A percentile compares a stretch with the other conserved stretches of the same genome.
These are phyloP conservation scores for Prunus mongolica DNA, from an alignment of 306 rosid species.

Conservation along the genomic window DNA sequence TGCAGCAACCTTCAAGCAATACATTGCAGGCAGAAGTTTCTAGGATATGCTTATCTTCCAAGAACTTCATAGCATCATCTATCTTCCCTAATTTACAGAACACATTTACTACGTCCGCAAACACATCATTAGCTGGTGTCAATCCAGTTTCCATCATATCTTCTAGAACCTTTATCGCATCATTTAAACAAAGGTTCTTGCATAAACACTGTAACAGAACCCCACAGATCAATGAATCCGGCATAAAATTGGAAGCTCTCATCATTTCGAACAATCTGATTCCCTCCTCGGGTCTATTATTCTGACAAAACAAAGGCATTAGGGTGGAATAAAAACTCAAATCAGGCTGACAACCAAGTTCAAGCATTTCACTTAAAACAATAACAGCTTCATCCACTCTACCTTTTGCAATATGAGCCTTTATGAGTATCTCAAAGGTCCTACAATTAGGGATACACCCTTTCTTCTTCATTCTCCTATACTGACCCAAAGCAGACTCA, in stretches of 20 bases:
- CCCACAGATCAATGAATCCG: slow-evolving; percentile 38
- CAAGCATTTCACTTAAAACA: slow-evolving; percentile 45
- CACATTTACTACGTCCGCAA: slow-evolving; percentile 42
- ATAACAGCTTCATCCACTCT: slow-evolving; percentile 62
- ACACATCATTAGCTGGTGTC: slow-evolving; percentile 22
- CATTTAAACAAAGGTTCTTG: slow-evolving; percentile 49
- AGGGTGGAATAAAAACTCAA: slow-evolving; percentile 51
- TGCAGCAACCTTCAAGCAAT: slow-evolving; percentile 73
- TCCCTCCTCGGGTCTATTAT: slow-evolving; percentile 52
- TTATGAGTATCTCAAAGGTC: slow-evolving; percentile 63
- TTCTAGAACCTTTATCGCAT: slow-evolving; percentile 41
- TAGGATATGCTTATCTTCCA: slow-evolving; percentile 50
- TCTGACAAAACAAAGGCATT: slow-evolving; percentile 69
- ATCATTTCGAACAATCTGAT: slow-evolving; percentile 56
- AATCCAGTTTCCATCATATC: slow-evolving; percentile 50
- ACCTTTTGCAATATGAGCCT: slow-evolving; percentile 43
- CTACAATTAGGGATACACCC: slow-evolving; percentile 66
- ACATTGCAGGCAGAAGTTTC: slow-evolving; percentile 66
- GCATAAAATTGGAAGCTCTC: slow-evolving; percentile 55
- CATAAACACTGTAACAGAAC: slow-evolving; percentile 59
- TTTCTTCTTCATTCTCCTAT: slow-evolving; percentile 70
- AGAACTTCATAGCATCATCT: slow-evolving; percentile 56
- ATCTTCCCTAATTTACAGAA: slow-evolving; percentile 61
- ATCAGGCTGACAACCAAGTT: slow-evolving; percentile 42
- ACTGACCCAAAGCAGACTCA: slow-evolving; percentile 74